Evolutionary conservation across 352 stramenopile species (phyloP), one percentile per base, ranked within the genome.

Genomic region (Discostella stelligera): DNA sequence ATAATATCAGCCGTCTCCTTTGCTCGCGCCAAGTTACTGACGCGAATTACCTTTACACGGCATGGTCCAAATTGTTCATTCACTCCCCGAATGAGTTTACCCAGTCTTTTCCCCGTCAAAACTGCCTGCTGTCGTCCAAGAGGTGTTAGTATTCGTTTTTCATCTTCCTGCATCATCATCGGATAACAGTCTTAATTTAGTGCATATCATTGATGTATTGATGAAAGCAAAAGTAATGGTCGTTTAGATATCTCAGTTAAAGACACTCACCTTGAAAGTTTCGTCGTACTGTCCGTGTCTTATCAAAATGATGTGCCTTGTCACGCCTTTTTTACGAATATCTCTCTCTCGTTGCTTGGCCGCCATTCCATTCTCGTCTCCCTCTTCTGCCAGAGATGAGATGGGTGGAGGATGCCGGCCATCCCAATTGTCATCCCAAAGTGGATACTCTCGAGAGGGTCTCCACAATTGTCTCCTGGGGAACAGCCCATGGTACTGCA

Each of bases 241-340:
- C 44, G 50, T n/a, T 54, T 30, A 21, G 64, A 3, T 54, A 44
- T 25, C 46, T 14, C 37, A 61, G 53, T 18, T 48, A n/a, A 18
- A 48, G 13, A 18, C n/a, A 39, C 77, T 74, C 20, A 80, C 79
- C 61, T 85, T 80, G 48, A 77, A 63, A 25, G 66, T 76, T 64
- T 94, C 90, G 71, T 91, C 83, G 69, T 95, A 94, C 71, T 95
- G 91, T 10, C 91, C 90, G 79, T 94, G 91, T 49, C 91, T 72
- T 50, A 94, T 77, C 14, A 94, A 64, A 65, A 94, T 91, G 20
- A 94, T 81, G 54, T 94, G 90, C 32, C 85, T 81, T 14, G 89
- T 94, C 0, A 92, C 77, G n/a, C 86, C 86, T 46, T 89, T 62
- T 50, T 88, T 91, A 27, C 86, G 65, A 52, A 90, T 79, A 6